Base-by-base conservation (phyloP, 805 yeast genomes). In the Sporopachydermia quercuum region DNA sequence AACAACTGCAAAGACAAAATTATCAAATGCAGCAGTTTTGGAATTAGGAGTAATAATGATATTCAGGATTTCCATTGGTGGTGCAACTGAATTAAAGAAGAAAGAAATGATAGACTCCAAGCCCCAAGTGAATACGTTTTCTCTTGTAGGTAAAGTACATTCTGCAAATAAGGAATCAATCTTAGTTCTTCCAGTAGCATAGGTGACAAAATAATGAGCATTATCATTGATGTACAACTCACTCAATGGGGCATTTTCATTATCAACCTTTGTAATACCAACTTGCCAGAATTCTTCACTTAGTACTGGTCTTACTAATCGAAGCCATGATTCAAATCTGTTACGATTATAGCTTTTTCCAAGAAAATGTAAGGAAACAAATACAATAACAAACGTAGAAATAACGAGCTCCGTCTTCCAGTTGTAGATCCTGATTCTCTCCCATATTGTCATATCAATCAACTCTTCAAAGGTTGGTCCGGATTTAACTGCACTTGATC, bases 141-240 rank as follows among this genome's bases (percentile, higher is more conserved):
- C 87, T 65, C 97, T 78, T 44, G 93, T 74, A 45, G 73, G 65
- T 58, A 87, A 66, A 42, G 68, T 70, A 55, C 86, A 66, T 45
- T 69, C 73, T 37, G 78, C 66, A 42, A 69, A 61, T 42, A 86
- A 61, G 41, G 72, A 67, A 44, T 74, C 74, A 44, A 91, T 69
- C 56, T 84, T 78, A 43, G 74, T 63, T 58, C 98, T 77, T 45
- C 98, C 98, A 42, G 94, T 71, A 35, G 96, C 94, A 56, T 84
- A 91, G 30, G 82, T 65, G 6, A 68, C 60, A 57, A 60, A 84
- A 43, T 67, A 63, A 49, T 78, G 76, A 17, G 76, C 62, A 38
- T 75, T 70, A 53, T 80, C 93, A 56, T 72, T 68, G 48, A 76
- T 64, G 46, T 67, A 65, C 50, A 74, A 58, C 42, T 64, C 56